Conservation (phyloP, 306 rosid species). For the Gastrolobium villosum region DNA sequence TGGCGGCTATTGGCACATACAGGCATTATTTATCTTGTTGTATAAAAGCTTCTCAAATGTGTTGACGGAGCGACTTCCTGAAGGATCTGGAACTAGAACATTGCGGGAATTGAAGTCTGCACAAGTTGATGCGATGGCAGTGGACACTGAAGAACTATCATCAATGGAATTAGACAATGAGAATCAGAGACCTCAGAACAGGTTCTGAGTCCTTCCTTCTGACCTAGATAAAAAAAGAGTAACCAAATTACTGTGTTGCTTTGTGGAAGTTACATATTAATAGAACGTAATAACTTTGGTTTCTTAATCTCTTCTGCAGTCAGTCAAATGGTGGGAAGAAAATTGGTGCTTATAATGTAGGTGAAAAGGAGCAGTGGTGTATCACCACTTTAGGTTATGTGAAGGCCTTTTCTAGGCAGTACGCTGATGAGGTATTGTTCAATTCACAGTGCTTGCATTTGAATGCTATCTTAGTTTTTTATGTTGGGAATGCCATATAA, state of each 20-base stretch:
- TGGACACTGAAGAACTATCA: slow-evolving; percentile 82
- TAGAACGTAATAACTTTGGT: slow-evolving; percentile 9
- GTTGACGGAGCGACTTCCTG: slow-evolving; percentile 86
- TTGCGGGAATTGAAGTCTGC: slow-evolving; percentile 71
- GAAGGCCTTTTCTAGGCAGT: slow-evolving; percentile 97
- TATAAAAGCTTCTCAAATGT: slow-evolving; percentile 79
- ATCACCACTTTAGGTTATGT: slow-evolving; percentile 91
- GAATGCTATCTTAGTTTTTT: slow-evolving; percentile 8
- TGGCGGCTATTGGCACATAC: slow-evolving; percentile 49
- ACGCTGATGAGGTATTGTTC: slow-evolving; percentile 87
- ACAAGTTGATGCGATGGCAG: slow-evolving; percentile 69
- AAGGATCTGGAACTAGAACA: slow-evolving; percentile 66
- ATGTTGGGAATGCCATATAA: neutral
- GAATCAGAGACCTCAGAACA: slow-evolving; percentile 68
- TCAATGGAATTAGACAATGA: slow-evolving; percentile 88
- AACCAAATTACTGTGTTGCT: slow-evolving; percentile 2
- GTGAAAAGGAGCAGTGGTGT: slow-evolving; percentile 99
- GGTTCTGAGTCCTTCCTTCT: slow-evolving; percentile 55
- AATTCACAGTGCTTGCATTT: slow-evolving; percentile 33
- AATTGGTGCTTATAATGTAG: slow-evolving; percentile 64
- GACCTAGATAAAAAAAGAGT: neutral
- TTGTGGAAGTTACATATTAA: slow-evolving; percentile 20
- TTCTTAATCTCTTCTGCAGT: slow-evolving; percentile 60
- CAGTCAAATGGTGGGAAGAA: slow-evolving; percentile 74
- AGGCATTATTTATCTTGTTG: slow-evolving; percentile 83